Conservation (phyloP, 352 stramenopile species). For the Phytophthora citrophthora region DNA sequence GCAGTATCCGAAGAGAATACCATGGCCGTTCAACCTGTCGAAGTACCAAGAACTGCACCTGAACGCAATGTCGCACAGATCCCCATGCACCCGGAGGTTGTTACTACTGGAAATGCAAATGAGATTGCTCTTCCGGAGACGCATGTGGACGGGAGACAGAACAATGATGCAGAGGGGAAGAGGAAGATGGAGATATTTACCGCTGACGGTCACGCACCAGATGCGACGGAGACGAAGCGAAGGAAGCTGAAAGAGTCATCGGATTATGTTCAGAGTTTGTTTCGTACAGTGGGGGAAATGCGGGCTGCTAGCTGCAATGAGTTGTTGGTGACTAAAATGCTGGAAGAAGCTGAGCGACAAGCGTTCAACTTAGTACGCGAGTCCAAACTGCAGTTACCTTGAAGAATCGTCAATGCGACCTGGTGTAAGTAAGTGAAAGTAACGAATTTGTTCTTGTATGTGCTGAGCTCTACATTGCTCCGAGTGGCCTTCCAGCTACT, state of each 20-base stretch:
- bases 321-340: not conserved
- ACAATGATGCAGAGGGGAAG: not conserved
- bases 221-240: constrained; percentile 9
- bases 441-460: constrained; percentile 5
- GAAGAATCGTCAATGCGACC: not conserved
- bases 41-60: no score
- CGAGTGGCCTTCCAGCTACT: constrained; percentile 32
- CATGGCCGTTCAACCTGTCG: no score
- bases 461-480: constrained; percentile 1
- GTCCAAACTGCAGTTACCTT: not conserved
- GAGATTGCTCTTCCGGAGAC: no score
- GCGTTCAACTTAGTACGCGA: constrained; percentile 3
- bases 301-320: not conserved
- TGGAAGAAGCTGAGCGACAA: constrained; percentile 9
- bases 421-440: no score
- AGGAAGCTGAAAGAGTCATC: constrained; percentile 10
- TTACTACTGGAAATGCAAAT: no score
- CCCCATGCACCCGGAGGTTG: no score
- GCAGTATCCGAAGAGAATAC: no score
- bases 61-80: no score
- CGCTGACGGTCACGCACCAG: not conserved
- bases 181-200: constrained; percentile 3
- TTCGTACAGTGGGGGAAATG: constrained; percentile 12
- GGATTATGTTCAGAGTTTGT: constrained; percentile 12
- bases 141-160: not conserved